A percentile compares a stretch with the other conserved stretches of the same genome.
Evolutionary conservation across 2,329 filamentous ascomycete species (phyloP).

Genomic region (Aspergillus luchuensis): DNA sequence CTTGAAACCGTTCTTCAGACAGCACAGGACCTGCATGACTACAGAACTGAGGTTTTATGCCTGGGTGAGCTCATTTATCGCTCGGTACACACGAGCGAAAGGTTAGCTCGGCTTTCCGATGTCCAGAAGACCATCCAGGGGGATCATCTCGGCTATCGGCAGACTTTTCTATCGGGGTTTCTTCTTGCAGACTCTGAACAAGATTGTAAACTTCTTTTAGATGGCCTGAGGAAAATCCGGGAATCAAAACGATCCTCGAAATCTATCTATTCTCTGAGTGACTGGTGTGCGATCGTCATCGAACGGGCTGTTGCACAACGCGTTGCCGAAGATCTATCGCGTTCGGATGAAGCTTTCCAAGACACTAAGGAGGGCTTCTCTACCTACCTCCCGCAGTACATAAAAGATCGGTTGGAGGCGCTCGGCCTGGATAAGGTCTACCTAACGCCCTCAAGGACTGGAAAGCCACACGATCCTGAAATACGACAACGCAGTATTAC

Average conservation of each 20-base stretch:
- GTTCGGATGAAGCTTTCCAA: neutral
- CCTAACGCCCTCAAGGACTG: neutral
- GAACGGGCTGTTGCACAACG: neutral
- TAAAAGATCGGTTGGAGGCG: neutral
- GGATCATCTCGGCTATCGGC: neutral
- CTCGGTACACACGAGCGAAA: neutral
- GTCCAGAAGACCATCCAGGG: neutral
- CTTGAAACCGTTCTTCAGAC: neutral
- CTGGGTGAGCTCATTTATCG: neutral
- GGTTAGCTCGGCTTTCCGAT: neutral
- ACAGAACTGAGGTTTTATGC: neutral
- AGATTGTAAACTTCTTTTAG: neutral
- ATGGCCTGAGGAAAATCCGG: neutral
- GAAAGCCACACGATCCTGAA: neutral
- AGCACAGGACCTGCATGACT: neutral
- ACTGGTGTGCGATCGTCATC: neutral
- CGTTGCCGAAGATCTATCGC: neutral
- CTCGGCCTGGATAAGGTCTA: neutral
- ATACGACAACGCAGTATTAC: neutral
- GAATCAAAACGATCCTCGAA: accelerated
- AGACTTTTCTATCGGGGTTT: neutral
- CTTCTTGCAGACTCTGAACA: neutral
- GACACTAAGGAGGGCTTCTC: neutral
- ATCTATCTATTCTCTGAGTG: neutral
- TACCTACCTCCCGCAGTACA: neutral